Evolutionary conservation across 495 filamentous ascomycete genomes (phyloP).

Genomic region (Penicillium coffeae): DNA sequence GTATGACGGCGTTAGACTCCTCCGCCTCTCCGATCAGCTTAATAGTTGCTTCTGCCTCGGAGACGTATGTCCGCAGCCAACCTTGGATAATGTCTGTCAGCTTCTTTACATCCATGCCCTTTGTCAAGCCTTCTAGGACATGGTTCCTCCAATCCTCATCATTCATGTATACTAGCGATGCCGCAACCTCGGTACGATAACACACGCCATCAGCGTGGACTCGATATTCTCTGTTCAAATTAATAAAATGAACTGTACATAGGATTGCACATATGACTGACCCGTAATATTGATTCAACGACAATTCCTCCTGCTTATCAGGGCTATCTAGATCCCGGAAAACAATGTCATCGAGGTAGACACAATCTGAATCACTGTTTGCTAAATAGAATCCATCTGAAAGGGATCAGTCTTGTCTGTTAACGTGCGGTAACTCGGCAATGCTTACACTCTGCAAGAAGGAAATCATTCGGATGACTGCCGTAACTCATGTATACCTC

Average conservation of each 20-base stretch:
- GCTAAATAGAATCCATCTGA: slow-evolving; percentile 72
- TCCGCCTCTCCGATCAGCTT: slow-evolving; percentile 28
- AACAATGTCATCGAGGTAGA: slow-evolving; percentile 65
- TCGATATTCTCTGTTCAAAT: slow-evolving; percentile 52
- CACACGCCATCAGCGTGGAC: slow-evolving; percentile 59
- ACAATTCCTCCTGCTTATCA: slow-evolving; percentile 47
- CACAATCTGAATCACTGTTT: slow-evolving; percentile 63
- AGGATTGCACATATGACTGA: slow-evolving; percentile 18
- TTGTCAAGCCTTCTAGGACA: slow-evolving; percentile 35
- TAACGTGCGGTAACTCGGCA: background rate
- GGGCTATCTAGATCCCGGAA: slow-evolving; percentile 45
- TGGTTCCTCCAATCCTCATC: slow-evolving; percentile 44
- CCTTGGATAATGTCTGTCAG: slow-evolving; percentile 32
- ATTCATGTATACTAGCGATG: slow-evolving; percentile 48
- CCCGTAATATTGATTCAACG: slow-evolving; percentile 60
- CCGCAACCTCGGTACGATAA: slow-evolving; percentile 69
- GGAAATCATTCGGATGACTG: slow-evolving; percentile 72
- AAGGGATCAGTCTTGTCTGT: background rate
- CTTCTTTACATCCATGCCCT: slow-evolving; percentile 30
- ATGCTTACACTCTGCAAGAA: slow-evolving; percentile 66
- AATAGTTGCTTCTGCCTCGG: slow-evolving; percentile 34
- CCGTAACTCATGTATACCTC: slow-evolving; percentile 83
- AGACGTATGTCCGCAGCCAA: slow-evolving; percentile 38
- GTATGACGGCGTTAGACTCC: slow-evolving; percentile 18
- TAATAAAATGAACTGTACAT: background rate